Evolutionary conservation across 2,329 filamentous ascomycete species (phyloP).

Genomic region (Ophiocordyceps polyrhachis-furcata): DNA sequence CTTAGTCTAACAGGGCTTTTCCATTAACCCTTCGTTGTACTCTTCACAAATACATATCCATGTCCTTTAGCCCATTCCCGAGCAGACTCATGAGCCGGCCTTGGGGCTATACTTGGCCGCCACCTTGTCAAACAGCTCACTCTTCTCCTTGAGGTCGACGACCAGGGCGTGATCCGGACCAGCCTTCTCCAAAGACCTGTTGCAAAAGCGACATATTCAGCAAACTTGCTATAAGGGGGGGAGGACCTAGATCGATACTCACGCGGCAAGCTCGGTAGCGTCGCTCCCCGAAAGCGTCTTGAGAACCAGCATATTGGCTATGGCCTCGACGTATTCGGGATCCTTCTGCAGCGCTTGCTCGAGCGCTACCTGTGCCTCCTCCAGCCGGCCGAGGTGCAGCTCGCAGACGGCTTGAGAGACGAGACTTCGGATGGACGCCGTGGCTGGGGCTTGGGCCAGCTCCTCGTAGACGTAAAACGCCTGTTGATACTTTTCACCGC

Average conservation of each 20-base stretch:
- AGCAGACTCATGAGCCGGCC: constrained; percentile 33
- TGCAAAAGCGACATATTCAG: background rate
- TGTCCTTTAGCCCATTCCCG: background rate
- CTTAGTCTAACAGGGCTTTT: background rate
- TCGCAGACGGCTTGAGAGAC: constrained; percentile 83
- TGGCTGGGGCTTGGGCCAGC: constrained; percentile 70
- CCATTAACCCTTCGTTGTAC: background rate
- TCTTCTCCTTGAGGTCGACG: constrained; percentile 65
- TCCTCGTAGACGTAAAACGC: constrained; percentile 97
- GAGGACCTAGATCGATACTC: constrained; percentile 16
- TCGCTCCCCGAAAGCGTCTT: constrained; percentile 61
- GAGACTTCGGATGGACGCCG: constrained; percentile 55
- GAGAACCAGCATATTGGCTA: constrained; percentile 71
- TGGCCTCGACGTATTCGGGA: constrained; percentile 48
- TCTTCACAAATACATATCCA: background rate
- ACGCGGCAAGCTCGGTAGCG: constrained; percentile 41
- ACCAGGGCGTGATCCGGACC: constrained; percentile 54
- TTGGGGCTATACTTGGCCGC: constrained; percentile 76
- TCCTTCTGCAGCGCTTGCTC: constrained; percentile 64
- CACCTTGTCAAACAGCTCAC: constrained; percentile 68
- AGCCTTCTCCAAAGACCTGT: constrained; percentile 34
- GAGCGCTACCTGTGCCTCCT: constrained; percentile 76
- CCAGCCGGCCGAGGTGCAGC: constrained; percentile 70
- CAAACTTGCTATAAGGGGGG: background rate
- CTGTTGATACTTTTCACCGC: constrained; percentile 89